Conservation (phyloP, 805 yeast species). For the Metschnikowia amazonensis region DNA sequence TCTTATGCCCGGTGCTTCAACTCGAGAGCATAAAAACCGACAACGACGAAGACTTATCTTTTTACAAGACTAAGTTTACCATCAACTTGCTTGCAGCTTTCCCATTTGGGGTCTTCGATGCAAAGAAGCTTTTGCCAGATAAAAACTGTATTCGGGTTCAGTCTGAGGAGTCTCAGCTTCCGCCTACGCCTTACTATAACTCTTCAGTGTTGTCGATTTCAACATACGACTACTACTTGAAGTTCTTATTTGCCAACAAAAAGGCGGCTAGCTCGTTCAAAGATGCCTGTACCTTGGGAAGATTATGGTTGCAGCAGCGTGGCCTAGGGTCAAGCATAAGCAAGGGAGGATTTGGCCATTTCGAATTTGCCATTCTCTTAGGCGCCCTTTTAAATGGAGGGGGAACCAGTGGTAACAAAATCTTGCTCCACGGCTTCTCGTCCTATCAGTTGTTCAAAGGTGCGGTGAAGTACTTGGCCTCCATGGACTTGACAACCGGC, state of each 20-base stretch:
- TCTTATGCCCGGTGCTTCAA: constrained; percentile 67
- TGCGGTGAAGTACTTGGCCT: constrained; percentile 73
- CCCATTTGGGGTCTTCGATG: constrained; percentile 66
- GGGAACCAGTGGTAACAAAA: constrained; percentile 68
- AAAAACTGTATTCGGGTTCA: constrained; percentile 79
- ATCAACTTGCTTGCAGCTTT: constrained; percentile 73
- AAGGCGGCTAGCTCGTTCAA: constrained; percentile 75
- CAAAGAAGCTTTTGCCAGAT: constrained; percentile 72
- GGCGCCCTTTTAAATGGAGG: constrained; percentile 83
- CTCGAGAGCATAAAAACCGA: constrained; percentile 54
- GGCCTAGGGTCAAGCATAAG: constrained; percentile 65
- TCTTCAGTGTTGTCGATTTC: constrained; percentile 70
- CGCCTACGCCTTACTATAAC: constrained; percentile 87
- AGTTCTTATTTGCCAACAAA: constrained; percentile 70
- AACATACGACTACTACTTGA: constrained; percentile 64
- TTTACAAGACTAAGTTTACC: constrained; percentile 62
- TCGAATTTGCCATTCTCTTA: constrained; percentile 80
- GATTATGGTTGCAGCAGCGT: constrained; percentile 86
- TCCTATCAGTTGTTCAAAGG: constrained; percentile 93
- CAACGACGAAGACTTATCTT: constrained; percentile 49
- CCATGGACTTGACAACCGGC: constrained; percentile 65
- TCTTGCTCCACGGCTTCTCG: constrained; percentile 81
- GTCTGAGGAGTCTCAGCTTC: constrained; percentile 38
- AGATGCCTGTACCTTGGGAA: constrained; percentile 83
- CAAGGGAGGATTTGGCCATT: constrained; percentile 85